Evolutionary conservation across 1,139 yeast genomes (phyloP).

Genomic region (Sugiyamaella xylanicola): DNA sequence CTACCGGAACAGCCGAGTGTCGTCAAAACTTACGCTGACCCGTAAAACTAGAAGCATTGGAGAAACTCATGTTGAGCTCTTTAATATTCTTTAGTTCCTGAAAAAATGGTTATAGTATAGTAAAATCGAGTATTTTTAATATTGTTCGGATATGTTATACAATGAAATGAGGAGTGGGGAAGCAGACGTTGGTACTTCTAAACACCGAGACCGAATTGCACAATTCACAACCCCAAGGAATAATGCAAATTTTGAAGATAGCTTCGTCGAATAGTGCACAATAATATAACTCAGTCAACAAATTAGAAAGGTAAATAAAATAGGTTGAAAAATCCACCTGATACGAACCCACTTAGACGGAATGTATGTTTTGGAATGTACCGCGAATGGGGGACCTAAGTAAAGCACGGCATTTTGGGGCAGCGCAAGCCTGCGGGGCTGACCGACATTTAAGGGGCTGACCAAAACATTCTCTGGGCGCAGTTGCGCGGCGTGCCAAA

Average conservation of each 20-base stretch:
- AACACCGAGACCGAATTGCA: neutral
- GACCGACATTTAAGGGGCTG: too few relatives aligned
- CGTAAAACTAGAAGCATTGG: conserved; percentile 15
- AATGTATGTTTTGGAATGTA: neutral
- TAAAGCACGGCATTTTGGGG: neutral
- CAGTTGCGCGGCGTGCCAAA: too few relatives aligned
- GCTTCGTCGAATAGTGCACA: too few relatives aligned
- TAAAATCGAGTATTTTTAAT: neutral
- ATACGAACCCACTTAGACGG: too few relatives aligned
- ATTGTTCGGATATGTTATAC: neutral
- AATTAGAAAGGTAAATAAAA: too few relatives aligned
- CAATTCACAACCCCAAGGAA: too few relatives aligned
- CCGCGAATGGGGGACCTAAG: neutral
- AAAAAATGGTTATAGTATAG: too few relatives aligned
- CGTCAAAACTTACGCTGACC: conserved; percentile 16
- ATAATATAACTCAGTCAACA: too few relatives aligned
- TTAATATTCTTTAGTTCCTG: neutral
- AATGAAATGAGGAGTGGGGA: neutral
- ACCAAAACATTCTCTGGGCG: too few relatives aligned
- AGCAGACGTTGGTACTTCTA: neutral
- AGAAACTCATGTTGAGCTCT: conserved; percentile 1
- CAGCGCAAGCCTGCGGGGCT: neutral
- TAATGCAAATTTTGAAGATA: too few relatives aligned
- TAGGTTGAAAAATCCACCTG: too few relatives aligned
- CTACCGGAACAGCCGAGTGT: conserved; percentile 7